Base-by-base conservation (phyloP, 768 basidiomycete genomes). In the Mycena belliarum region DNA sequence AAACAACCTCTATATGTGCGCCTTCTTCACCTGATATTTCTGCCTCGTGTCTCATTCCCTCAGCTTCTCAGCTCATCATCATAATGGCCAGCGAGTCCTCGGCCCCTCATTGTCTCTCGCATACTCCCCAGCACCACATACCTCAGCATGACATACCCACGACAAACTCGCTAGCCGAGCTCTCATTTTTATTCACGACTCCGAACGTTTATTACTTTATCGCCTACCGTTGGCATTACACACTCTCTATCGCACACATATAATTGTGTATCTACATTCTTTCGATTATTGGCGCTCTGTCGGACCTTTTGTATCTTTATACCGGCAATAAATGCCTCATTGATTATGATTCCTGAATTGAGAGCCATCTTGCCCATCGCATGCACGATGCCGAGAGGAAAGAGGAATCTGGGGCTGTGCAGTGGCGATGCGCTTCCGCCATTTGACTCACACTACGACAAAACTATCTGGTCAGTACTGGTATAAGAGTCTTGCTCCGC, bases 121-220 rank as follows among this genome's bases (percentile, higher is more conserved):
- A 9, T 23, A 41, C 21, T n/a, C n/a, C 20, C 21, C 8, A 20
- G 16, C 9, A 41, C 2, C 16, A 41, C 40, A 41, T 41, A 20
- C 40, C 40, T 41, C 40, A 26, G 25, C 49, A 26, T 25, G n/a
- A 38, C 45, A 55, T 55, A 55, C 53, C 53, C 15, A 41, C 26
- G 52, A 46, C 45, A 46, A 29, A 40, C 53, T 55, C 45, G 45
- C 45, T 48, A 48, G 45, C 28, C 46, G 46, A 47, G 46, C 20
- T 15, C n/a, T 6, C 21, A n/a, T n/a, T n/a, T 20, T 33, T 29
- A 47, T 33, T 33, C 32, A 46, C 11, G 28, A 32, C n/a, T 20
- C 16, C 12, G 4, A 20, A 18, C n/a, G n/a, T n/a, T 26, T 21
- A 6, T 33, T 21, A 47, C 11, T 14, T 29, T 47, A 47, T 33